Evolutionary conservation across 371 early-diverging fungal species (phyloP), one percentile per base, ranked within the genome.

Genomic region (Coemansia sp.): DNA sequence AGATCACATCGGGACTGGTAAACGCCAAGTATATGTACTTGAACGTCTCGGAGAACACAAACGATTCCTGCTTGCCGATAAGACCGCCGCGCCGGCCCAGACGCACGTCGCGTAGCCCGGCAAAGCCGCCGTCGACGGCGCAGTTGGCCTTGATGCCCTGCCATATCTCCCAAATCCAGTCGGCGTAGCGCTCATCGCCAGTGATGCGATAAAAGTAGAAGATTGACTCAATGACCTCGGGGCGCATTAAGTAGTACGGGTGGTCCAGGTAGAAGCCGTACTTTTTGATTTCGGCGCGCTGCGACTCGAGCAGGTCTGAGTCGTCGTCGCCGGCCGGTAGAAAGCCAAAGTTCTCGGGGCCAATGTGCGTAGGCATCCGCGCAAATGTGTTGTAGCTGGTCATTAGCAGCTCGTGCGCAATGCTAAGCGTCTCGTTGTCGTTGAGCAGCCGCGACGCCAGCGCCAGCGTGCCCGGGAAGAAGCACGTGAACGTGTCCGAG

Each of bases 111-210:
- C 84, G 77, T 46, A 94, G 67, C 4, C 88, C 88, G 3, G 88
- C 83, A 77, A 88, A 95, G 1, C 96, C 95, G 4, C 80, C 81
- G 2, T 83, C 78, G 0, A 92, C 85, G 62, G 83, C 88, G 68
- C 86, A 81, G 78, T 89, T 83, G 67, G 86, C 85, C 68, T 93
- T 91, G 75, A 96, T 89, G 6, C 88, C 80, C 76, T 88, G 80
- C 77, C 93, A 92, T 55, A 94, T 92, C 38, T 87, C 67, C 92
- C 92, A 93, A 8, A 91, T 94, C 90, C 90, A 89, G 60, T 93
- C 87, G 31, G 94, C 88, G 66, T 78, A 75, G 60, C 82, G 86
- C 34, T 81, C 82, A 60, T 96, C 88, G 5, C 91, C 90, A 11
- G 97, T 95, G 38, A 91, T 80, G 39, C 94, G 82, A 71, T 85